phyloP scores from a whole-genome alignment of 345 rosid species.

The Camelina laxa region DNA sequence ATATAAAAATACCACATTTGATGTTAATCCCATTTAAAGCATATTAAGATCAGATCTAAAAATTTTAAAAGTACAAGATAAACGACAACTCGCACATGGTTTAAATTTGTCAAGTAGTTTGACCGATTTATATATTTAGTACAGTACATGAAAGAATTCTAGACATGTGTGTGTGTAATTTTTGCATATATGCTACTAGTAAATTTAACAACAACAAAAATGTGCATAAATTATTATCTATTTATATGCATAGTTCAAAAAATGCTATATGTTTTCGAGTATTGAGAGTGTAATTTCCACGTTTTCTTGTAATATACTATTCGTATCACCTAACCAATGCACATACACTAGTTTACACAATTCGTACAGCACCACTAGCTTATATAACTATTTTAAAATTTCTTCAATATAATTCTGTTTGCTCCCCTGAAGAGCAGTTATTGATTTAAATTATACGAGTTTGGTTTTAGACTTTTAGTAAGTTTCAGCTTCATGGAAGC shows the following conservation, averaged over 20 bases:
- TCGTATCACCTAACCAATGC: constrained; percentile 37
- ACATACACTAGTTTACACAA: constrained; percentile 1
- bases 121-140: constrained; percentile 19
- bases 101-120: constrained; percentile 30
- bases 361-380: constrained; percentile 24
- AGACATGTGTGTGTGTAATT: constrained; percentile 12
- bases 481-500: constrained; percentile 14
- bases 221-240: background rate
- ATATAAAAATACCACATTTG: background rate
- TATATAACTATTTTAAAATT: background rate
- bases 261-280: background rate
- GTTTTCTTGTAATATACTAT: constrained; percentile 35
- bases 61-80: background rate
- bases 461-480: background rate
- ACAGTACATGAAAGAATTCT: constrained; percentile 23
- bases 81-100: constrained; percentile 31
- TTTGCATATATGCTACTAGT: constrained; percentile 16
- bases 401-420: background rate
- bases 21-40: background rate
- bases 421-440: background rate
- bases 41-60: background rate
- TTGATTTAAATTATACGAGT: background rate
- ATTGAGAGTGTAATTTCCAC: constrained; percentile 36
- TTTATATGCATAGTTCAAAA: constrained; percentile 19
- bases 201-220: constrained; percentile 5